Evolutionary conservation across 2,329 filamentous ascomycete genomes (phyloP), one percentile per base, ranked within the genome.

Genomic region (Phaeoacremonium minimum): DNA sequence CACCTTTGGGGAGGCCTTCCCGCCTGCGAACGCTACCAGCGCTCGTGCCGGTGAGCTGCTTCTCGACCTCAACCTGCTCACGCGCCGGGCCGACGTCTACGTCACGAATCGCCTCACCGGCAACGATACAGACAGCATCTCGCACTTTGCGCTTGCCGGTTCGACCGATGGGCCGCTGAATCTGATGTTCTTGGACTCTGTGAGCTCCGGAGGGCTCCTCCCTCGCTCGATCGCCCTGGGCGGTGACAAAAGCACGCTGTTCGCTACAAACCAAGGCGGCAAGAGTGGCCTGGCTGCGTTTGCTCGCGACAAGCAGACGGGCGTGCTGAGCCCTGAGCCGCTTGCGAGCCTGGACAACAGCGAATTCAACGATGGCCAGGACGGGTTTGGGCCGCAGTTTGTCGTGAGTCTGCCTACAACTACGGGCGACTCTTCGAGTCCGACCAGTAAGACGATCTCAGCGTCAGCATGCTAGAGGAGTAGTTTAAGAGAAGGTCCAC

Each of bases 41-140:
- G 66, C 69, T 6, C 60, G 66, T 1, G 70, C 65, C 2, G 71
- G 68, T 30, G 70, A 67, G 50, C 49, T 75, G 28, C 52, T 60
- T 39, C 49, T 73, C 20, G 54, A 62, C 7, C 17, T 12, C 11
- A 32, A 37, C 30, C n/a, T 8, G 14, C 29, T 32, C 19, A 9
- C n/a, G 6, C 22, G 28, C 30, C n/a, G n/a, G n/a, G 48, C 50
- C 17, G 64, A 68, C 53, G 46, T 75, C 14, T 75, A 75, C 52
- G 60, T 74, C 35, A 69, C 69, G 26, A 75, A 75, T 60, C 68
- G 72, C 4, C 44, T 72, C 17, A 66, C 61, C 2, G 69, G 66
- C 36, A 60, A 62, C 46, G 46, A 44, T 4, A 64, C 62, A 7
- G 72, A 75, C 55, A 67, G 55, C 46, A 64, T 75, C 47, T 60